Percentiles rank a stretch among this genome's conserved stretches.
These are phyloP conservation scores for Aspergillus ellipticus DNA, from an alignment of 495 filamentous ascomycete species.

Conservation along the genomic window DNA sequence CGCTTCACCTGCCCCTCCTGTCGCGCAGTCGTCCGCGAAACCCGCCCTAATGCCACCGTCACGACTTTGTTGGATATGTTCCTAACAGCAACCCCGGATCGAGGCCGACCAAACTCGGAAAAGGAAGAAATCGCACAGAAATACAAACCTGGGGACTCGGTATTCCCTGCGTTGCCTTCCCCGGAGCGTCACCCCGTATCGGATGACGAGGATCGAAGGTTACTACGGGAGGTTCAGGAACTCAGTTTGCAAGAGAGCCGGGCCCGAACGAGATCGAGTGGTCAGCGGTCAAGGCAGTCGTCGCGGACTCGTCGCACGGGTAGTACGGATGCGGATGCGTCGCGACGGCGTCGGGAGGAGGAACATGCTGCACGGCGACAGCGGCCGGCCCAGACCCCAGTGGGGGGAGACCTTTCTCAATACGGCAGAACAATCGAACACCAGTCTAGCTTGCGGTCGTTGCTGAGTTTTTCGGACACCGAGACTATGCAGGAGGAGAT, in stretches of 20 bases:
- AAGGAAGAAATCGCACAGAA: slow-evolving; percentile 63
- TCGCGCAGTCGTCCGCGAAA: slow-evolving; percentile 77
- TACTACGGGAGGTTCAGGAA: slow-evolving; percentile 67
- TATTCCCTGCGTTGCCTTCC: slow-evolving; percentile 35
- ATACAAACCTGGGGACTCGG: slow-evolving; percentile 75
- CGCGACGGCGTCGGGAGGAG: slow-evolving; percentile 42
- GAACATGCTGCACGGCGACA: slow-evolving; percentile 34
- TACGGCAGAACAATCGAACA: slow-evolving; percentile 64
- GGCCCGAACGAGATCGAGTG: slow-evolving; percentile 29
- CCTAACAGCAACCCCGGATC: slow-evolving; percentile 69
- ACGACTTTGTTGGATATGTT: slow-evolving; percentile 34
- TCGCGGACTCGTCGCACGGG: slow-evolving; percentile 26
- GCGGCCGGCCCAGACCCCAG: slow-evolving; percentile 5
- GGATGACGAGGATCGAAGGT: slow-evolving; percentile 62
- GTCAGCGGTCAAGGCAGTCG: slow-evolving; percentile 20
- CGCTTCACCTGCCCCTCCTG: slow-evolving; percentile 88
- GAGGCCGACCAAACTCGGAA: slow-evolving; percentile 61
- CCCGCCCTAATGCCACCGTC: slow-evolving; percentile 66
- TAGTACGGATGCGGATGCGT: slow-evolving; percentile 30
- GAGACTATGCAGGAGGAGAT: slow-evolving; percentile 88
- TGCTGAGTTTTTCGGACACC: slow-evolving; percentile 73
- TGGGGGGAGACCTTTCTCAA: slow-evolving; percentile 18
- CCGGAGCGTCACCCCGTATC: slow-evolving; percentile 24
- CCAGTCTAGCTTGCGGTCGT: slow-evolving; percentile 77
- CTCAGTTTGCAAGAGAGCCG: slow-evolving; percentile 65